Base-by-base conservation (phyloP, 1,139 yeast species). In the Saccharomycopsis phalli region DNA sequence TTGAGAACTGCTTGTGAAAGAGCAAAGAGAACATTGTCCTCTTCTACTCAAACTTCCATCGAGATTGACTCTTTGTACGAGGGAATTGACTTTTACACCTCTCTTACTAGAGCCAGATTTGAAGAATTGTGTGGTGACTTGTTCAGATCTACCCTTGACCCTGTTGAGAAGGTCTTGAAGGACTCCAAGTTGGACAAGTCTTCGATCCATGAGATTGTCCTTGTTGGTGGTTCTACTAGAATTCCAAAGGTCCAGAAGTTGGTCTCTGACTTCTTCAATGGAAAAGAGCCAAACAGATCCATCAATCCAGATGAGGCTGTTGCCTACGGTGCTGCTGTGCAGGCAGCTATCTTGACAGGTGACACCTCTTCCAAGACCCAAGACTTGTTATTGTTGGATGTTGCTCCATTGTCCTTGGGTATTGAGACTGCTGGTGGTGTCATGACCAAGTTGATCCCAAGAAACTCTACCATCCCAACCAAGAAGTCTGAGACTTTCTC, bases 241-340 rank as follows among this genome's bases (percentile, higher is more conserved):
- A 82, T 82, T 68, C 94, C 94, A 74, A 81, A 81, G 80, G 81
- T 82, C 56, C 94, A 82, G 70, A 81, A 81, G 68, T 71, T 81
- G 66, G 78, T 81, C 42, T 77, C 87, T 51, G 91, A 81, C 69
- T 81, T 72, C 79, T 82, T 82, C 66, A 82, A 81, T 65, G 94
- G 94, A 63, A 82, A 82, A 74, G 84, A 81, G 67, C 84, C 83
- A 64, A 82, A 81, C 74, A 81, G 81, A 76, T 78, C 81, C 52
- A 79, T 79, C 65, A 79, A 79, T 79, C 86, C 87, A 51, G 80
- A 74, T 63, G 98, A 91, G 74, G 99, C 98, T 51, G 99, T 91
- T 54, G 98, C 98, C 60, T 86, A 91, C 71, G 99, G 99, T 74
- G 98, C 98, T 53, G 98, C 98, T 52, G 91, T 91, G 58, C 98